Conservation (phyloP, 768 basidiomycete species). For the Rhodosporidiobolus odoratus region DNA sequence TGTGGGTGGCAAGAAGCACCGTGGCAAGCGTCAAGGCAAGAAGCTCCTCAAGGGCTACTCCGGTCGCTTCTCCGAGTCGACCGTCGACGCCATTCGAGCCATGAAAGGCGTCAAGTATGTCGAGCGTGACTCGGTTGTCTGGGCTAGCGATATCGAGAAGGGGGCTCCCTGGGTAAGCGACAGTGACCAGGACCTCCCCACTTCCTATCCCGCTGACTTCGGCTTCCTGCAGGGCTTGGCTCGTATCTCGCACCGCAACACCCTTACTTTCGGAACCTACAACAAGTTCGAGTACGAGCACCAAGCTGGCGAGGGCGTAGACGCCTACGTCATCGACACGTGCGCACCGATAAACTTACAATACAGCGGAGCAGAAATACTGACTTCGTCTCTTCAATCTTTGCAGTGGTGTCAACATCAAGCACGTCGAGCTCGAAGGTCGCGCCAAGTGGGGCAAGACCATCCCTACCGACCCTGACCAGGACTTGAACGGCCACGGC, state of each 20-base stretch:
- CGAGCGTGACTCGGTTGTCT: slow-evolving; percentile 91
- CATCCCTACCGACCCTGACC: slow-evolving; percentile 76
- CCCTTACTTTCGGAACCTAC: slow-evolving; percentile 74
- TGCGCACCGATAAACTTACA: slow-evolving; percentile 22
- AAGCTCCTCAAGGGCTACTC: slow-evolving; percentile 40
- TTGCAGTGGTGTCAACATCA: slow-evolving; percentile 73
- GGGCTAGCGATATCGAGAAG: slow-evolving; percentile 57
- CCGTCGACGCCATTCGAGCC: slow-evolving; percentile 68
- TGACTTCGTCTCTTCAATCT: neutral
- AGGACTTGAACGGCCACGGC: slow-evolving; percentile 93
- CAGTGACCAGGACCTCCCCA: neutral
- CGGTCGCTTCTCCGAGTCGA: slow-evolving; percentile 47
- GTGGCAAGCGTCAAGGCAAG: neutral
- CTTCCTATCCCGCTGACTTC: neutral
- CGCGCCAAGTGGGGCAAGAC: slow-evolving; percentile 92
- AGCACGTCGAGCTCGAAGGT: slow-evolving; percentile 79
- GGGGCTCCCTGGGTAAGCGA: slow-evolving; percentile 83
- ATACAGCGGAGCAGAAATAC: neutral
- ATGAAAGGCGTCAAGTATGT: slow-evolving; percentile 87
- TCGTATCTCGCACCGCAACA: slow-evolving; percentile 78
- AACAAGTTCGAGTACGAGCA: slow-evolving; percentile 65
- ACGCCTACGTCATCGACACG: slow-evolving; percentile 61
- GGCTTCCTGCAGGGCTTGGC: slow-evolving; percentile 71
- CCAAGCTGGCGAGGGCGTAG: slow-evolving; percentile 82
- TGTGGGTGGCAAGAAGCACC: slow-evolving; percentile 34